Evolutionary conservation across 2,329 filamentous ascomycete species (phyloP).

Genomic region (Fusarium liriodendri): DNA sequence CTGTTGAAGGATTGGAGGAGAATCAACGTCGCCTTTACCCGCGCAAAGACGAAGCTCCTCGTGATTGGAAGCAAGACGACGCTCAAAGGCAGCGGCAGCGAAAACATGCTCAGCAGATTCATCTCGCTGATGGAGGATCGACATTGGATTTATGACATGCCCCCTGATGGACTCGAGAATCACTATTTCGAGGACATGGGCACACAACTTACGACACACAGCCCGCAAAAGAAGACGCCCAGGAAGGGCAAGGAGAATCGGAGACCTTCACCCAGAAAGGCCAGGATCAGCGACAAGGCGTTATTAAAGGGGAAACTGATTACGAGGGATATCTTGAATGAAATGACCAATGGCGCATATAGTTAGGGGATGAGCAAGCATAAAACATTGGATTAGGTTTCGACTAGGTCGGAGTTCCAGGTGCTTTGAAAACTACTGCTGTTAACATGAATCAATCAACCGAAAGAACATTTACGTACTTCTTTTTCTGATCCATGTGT

Average conservation of each 20-base stretch:
- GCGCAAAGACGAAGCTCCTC: slow-evolving; percentile 91
- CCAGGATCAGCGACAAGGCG: slow-evolving; percentile 69
- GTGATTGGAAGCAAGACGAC: slow-evolving; percentile 87
- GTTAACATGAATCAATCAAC: not conserved
- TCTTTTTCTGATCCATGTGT: not conserved
- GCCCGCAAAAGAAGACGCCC: slow-evolving; percentile 43
- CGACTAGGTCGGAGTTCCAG: slow-evolving; percentile 34
- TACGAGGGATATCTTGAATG: slow-evolving; percentile 82
- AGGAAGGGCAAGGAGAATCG: slow-evolving; percentile 59
- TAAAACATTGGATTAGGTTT: slow-evolving; percentile 13
- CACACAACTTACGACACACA: slow-evolving; percentile 59
- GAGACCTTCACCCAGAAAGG: slow-evolving; percentile 62
- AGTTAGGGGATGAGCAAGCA: slow-evolving; percentile 26
- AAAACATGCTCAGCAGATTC: slow-evolving; percentile 82
- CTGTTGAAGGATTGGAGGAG: slow-evolving; percentile 90
- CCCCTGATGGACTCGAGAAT: slow-evolving; percentile 69
- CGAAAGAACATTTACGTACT: not conserved
- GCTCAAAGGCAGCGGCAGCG: slow-evolving; percentile 75
- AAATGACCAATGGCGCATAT: slow-evolving; percentile 64
- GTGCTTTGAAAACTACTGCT: slow-evolving; percentile 48
- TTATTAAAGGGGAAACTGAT: slow-evolving; percentile 76
- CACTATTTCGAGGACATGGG: slow-evolving; percentile 74
- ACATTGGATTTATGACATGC: slow-evolving; percentile 84
- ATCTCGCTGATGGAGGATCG: slow-evolving; percentile 80
- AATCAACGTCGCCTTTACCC: slow-evolving; percentile 95